Base-by-base conservation (phyloP, 2,329 filamentous ascomycete species). In the Emmonsiellopsis sp. region DNA sequence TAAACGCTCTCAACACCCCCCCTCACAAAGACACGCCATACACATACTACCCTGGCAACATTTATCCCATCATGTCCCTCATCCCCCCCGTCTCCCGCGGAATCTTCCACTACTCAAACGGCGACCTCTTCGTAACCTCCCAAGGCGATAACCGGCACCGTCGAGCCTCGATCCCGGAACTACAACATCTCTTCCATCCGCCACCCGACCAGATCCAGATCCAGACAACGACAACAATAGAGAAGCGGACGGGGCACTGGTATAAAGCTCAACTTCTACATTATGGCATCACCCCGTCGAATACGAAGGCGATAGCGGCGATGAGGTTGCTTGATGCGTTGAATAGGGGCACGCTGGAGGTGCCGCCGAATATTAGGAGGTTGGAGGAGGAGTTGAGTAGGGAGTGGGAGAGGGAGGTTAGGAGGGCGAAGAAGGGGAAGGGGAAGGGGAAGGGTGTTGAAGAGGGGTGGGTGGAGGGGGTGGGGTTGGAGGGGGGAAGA, bases 231-330 rank as follows among this genome's bases (percentile, higher is more conserved):
- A 16, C 8, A n/a, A 42, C 7, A 42, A 42, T 1, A 13, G 16
- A 42, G 3, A 16, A 15, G n/a, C 75, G 74, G 43, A 75, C 80
- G 0, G 80, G 73, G 1, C 79, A 84, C 57, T 85, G 78, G 77
- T 85, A 81, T 54, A 76, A 81, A 57, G 80, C 82, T 0, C 81
- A 85, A 57, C 72, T 84, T 9, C 66, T 82, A 3, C 82, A 85
- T 65, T 85, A 84, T 66, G 81, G 79, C 1, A 70, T 85, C 0
- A 71, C 70, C 6, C 73, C 75, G 0, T 80, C 79, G 15, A 81
- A 80, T 60, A 73, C 74, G 44, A 84, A 84, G 66, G 75, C 78
- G 20, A 74, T 76, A 0, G 81, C 81, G 8, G 79, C 81, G 53
- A 76, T 82, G 69, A 70, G 81, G 2, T 67, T 86, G 13, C 72